Base-by-base conservation (phyloP, 1,284 basidiomycete genomes). In the Vanrija humicola region DNA sequence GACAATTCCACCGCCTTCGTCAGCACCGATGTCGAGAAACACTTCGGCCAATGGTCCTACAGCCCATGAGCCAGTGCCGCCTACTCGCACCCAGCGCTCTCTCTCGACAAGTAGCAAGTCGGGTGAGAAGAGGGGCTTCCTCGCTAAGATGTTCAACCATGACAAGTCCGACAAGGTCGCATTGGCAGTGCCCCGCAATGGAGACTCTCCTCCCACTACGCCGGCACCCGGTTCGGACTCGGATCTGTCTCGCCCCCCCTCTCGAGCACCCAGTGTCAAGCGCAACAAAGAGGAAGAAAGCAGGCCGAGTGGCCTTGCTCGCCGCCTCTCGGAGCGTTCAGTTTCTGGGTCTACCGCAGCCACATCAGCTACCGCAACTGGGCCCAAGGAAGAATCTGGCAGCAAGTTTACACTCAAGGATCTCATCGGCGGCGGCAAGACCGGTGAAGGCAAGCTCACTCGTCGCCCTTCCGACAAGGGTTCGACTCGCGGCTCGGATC, bases 341-440 rank as follows among this genome's bases (percentile, higher is more conserved):
- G 58, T 61, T 0, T 68, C 65, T 14, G 67, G 65, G 2, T 63
- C 64, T 3, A 55, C 56, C 12, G 51, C 40, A 28, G 38, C 42
- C 3, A 42, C 50, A 2, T 52, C 62, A 1, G 61, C 51, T 42
- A 64, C 34, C 5, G 14, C 34, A 2, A 34, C 34, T 34, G 34
- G 28, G 28, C 28, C 14, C 34, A 34, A 34, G 34, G 34, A 34
- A 34, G 62, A 25, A 57, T 61, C 58, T 9, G 57, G 50, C 16
- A 83, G 84, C 75, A 90, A 87, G 76, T 92, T 91, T 76, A 88
- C 82, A 38, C 82, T 93, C 66, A 91, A 87, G 69, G 89, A 92
- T 70, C 81, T 93, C 28, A 82, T 92, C 46, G 83, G 80, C 14
- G 78, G 76, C 3, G 53, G 47, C 47, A 57, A 56, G 45, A 55